Conservation (phyloP, 2,329 filamentous ascomycete species). For the Fusarium annulatum region DNA sequence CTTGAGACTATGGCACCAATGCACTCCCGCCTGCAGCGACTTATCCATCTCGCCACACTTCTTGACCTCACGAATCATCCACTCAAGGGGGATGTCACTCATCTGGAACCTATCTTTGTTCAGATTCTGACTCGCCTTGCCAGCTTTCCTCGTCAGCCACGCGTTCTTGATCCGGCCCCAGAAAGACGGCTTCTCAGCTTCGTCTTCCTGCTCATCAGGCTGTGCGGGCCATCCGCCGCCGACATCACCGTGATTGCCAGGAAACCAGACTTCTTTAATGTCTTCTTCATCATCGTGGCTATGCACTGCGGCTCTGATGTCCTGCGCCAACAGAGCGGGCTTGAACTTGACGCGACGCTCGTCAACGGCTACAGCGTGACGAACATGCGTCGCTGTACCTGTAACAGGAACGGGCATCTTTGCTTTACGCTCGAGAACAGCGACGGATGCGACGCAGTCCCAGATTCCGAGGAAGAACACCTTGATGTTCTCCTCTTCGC, state of each 20-base stretch:
- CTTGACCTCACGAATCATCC: conserved; percentile 64
- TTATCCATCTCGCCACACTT: conserved; percentile 49
- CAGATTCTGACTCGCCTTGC: conserved; percentile 47
- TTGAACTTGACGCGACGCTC: conserved; percentile 68
- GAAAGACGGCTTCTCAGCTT: conserved; percentile 42
- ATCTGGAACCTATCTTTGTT: conserved; percentile 54
- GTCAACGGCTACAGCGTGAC: conserved; percentile 65
- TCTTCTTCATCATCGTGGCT: conserved; percentile 48
- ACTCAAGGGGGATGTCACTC: conserved; percentile 62
- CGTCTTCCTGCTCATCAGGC: conserved; percentile 33
- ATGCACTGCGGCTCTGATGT: conserved; percentile 45
- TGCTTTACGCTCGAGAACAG: conserved; percentile 53
- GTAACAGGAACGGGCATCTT: conserved; percentile 52
- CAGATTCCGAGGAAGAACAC: conserved; percentile 67
- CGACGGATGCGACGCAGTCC: conserved; percentile 65
- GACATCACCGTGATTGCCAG: conserved; percentile 64
- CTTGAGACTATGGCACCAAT: conserved; percentile 49
- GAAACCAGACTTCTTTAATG: conserved; percentile 65
- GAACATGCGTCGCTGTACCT: conserved; percentile 58
- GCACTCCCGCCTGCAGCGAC: conserved; percentile 43
- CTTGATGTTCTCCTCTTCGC: conserved; percentile 53
- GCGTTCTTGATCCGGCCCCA: conserved; percentile 52
- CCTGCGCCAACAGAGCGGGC: conserved; percentile 59
- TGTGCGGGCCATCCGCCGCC: conserved; percentile 62
- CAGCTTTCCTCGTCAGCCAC: conserved; percentile 50